These are phyloP conservation scores for Zalaria sp. DNA, from an alignment of 2,329 filamentous ascomycete genomes.

Conservation along the genomic window DNA sequence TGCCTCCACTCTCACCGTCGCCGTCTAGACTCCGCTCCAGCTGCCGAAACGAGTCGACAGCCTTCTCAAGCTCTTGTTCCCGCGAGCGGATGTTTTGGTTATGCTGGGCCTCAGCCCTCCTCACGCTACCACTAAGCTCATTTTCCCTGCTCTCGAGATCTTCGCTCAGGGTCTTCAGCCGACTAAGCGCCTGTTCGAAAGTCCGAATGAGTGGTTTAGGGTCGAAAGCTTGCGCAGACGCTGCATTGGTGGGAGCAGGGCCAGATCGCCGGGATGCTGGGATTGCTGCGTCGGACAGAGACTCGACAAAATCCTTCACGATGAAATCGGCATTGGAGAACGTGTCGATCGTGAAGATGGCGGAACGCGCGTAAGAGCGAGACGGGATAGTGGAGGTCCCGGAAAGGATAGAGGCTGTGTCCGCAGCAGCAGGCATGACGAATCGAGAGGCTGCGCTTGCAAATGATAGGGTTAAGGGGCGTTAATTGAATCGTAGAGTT, in stretches of 20 bases:
- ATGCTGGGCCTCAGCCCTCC: constrained; percentile 83
- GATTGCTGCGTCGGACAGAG: constrained; percentile 71
- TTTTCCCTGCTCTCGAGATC: constrained; percentile 85
- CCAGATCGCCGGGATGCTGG: constrained; percentile 69
- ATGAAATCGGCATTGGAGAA: constrained; percentile 66
- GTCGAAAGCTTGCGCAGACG: constrained; percentile 49
- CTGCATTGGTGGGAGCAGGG: constrained; percentile 23
- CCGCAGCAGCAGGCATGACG: constrained; percentile 22
- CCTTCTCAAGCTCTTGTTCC: constrained; percentile 78
- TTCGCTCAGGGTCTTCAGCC: constrained; percentile 57
- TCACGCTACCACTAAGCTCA: constrained; percentile 76
- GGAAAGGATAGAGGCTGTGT: constrained; percentile 28
- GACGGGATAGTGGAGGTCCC: constrained; percentile 13
- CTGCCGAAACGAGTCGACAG: constrained; percentile 81
- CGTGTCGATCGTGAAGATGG: constrained; percentile 67
- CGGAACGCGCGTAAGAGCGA: constrained; percentile 17
- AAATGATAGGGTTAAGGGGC: no score
- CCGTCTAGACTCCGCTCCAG: constrained; percentile 64
- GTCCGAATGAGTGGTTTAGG: constrained; percentile 92
- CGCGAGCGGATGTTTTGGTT: constrained; percentile 79
- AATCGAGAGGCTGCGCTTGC: not conserved
- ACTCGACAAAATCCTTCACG: constrained; percentile 93
- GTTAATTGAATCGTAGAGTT: no score
- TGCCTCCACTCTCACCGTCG: constrained; percentile 51
- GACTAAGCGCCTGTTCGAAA: constrained; percentile 65